Percentiles rank a stretch among this genome's conserved stretches.
phyloP scores from a whole-genome alignment of 2,329 filamentous ascomycete genomes.

The Ambrosiella xylebori region DNA sequence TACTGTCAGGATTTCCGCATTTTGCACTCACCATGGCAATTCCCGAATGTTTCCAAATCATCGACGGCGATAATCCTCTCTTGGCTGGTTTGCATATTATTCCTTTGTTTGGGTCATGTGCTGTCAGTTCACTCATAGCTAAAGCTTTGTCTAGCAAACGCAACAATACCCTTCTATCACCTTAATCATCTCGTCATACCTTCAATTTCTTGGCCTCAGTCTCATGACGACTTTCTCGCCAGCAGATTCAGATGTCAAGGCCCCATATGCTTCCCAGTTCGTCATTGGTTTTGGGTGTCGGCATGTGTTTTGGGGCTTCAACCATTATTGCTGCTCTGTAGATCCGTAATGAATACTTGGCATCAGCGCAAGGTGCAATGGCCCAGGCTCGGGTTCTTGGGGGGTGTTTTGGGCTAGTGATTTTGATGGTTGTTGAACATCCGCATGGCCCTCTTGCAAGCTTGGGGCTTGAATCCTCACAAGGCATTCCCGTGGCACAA shows the following conservation, averaged over 20 bases:
- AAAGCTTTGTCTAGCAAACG: conserved; percentile 34
- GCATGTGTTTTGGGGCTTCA: conserved; percentile 37
- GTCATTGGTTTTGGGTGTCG: conserved; percentile 41
- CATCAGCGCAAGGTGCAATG: conserved; percentile 41
- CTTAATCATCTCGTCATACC: conserved; percentile 29
- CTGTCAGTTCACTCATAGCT: conserved; percentile 37
- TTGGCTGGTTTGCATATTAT: conserved; percentile 40
- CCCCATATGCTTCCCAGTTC: conserved; percentile 37
- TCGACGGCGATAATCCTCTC: conserved; percentile 34
- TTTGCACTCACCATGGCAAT: conserved; percentile 40
- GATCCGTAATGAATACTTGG: conserved; percentile 32
- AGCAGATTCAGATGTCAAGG: conserved; percentile 20
- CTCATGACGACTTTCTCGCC: conserved; percentile 29
- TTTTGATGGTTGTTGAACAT: conserved; percentile 43
- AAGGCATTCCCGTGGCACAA: conserved; percentile 22
- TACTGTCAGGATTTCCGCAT: conserved; percentile 40
- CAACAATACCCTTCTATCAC: conserved; percentile 37
- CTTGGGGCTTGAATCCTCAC: conserved; percentile 24
- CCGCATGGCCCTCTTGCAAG: conserved; percentile 23
- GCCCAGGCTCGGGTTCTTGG: conserved; percentile 43
- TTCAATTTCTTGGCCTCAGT: conserved; percentile 36
- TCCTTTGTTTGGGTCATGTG: conserved; percentile 39
- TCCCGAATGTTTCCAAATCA: conserved; percentile 43
- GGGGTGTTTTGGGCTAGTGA: conserved; percentile 39
- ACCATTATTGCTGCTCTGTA: conserved; percentile 38